A percentile compares a stretch with the other conserved stretches of the same genome.
phyloP scores from a whole-genome alignment of 2,329 filamentous ascomycete species.

The Aspergillus pseudotamarii region DNA sequence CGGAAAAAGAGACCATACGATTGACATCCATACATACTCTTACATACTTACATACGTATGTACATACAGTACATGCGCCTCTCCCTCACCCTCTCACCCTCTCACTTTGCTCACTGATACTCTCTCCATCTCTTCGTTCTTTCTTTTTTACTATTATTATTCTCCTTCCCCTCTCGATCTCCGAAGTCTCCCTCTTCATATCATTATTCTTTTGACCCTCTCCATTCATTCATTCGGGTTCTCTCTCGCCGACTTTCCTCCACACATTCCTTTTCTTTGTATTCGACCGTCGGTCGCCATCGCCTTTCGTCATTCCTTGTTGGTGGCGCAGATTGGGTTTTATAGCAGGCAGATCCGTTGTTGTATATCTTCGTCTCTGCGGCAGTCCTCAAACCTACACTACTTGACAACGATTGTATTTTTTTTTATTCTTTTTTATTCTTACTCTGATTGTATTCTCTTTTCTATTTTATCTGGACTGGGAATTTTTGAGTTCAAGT shows the following conservation, averaged over 20 bases:
- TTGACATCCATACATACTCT: not conserved
- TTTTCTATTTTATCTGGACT: too few species aligned
- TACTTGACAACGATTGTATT: not conserved
- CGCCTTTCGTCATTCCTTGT: constrained; percentile 12
- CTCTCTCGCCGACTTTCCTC: not conserved
- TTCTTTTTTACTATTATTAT: constrained; percentile 7
- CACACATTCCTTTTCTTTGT: constrained; percentile 4
- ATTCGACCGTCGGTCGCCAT: not conserved
- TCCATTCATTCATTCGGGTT: not conserved
- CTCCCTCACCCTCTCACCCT: constrained; percentile 11
- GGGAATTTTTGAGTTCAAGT: too few species aligned
- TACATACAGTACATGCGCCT: not conserved
- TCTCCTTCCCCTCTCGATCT: constrained; percentile 7
- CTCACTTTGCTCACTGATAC: constrained; percentile 2
- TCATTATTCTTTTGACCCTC: not conserved
- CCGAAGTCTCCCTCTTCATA: not conserved
- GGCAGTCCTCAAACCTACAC: not conserved
- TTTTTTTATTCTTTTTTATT: constrained; percentile 11
- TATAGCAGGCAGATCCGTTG: not conserved
- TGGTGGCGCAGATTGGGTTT: constrained; percentile 6
- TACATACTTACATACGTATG: too few species aligned
- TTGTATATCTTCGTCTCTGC: not conserved
- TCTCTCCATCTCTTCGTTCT: constrained; percentile 6
- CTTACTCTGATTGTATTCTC: not conserved
- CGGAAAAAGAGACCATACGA: not conserved